Evolutionary conservation across 805 yeast genomes (phyloP).

Genomic region (Metschnikowia peoriensis): DNA sequence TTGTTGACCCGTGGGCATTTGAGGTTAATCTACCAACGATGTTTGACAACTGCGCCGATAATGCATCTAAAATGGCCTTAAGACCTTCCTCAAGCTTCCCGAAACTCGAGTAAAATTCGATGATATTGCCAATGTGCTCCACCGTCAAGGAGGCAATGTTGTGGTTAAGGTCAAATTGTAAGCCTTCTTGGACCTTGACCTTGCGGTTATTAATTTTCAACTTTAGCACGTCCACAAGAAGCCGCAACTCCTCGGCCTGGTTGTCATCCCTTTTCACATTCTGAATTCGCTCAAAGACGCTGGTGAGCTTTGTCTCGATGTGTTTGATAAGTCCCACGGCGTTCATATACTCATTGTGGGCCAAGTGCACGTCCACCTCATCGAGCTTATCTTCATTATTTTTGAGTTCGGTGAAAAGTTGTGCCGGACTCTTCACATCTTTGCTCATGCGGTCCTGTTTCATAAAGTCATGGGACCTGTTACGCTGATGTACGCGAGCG

Average conservation of each 20-base stretch:
- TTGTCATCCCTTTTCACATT: conserved; percentile 11
- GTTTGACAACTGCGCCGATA: conserved; percentile 28
- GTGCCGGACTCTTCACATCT: conserved; percentile 14
- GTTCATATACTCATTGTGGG: conserved; percentile 53
- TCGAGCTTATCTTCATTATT: conserved; percentile 61
- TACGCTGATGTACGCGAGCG: conserved; percentile 59
- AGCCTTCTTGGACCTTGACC: conserved; percentile 33
- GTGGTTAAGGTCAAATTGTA: conserved; percentile 38
- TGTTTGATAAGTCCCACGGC: conserved; percentile 43
- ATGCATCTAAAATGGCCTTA: conserved; percentile 32
- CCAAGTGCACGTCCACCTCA: conserved; percentile 65
- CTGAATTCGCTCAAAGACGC: conserved; percentile 27
- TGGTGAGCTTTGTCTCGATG: conserved; percentile 32
- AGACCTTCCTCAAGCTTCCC: conserved; percentile 38
- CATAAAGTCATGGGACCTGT: conserved; percentile 48
- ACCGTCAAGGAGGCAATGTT: conserved; percentile 30
- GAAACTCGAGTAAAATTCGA: conserved; percentile 36
- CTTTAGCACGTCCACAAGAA: conserved; percentile 41
- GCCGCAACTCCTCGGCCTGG: conserved; percentile 25
- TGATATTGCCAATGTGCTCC: conserved; percentile 31
- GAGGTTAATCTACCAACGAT: conserved; percentile 36
- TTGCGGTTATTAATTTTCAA: conserved; percentile 40
- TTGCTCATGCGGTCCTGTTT: conserved; percentile 11
- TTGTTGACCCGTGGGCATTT: conserved; percentile 42
- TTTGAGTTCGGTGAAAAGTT: conserved; percentile 46